Evolutionary conservation across 768 basidiomycete species (phyloP).

Genomic region (Suillus occidentalis): DNA sequence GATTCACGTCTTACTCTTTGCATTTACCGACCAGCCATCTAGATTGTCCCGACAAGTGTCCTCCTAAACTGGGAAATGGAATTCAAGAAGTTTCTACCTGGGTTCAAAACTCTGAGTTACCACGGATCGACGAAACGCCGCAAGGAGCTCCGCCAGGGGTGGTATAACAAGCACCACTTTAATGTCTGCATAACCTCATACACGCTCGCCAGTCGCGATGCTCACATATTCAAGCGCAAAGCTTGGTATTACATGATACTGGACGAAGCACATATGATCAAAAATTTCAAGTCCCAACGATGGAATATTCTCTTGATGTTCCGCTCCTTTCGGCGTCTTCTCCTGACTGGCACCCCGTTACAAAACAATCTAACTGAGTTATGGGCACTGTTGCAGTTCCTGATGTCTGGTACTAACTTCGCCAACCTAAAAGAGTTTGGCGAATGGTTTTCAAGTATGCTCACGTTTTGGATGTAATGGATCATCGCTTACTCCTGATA

Average conservation of each 20-base stretch:
- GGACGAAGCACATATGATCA: slow-evolving; percentile 97
- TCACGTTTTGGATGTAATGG: not conserved
- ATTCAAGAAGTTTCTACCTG: slow-evolving; percentile 93
- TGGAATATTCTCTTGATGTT: slow-evolving; percentile 93
- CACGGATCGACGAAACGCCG: slow-evolving; percentile 88
- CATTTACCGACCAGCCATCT: slow-evolving; percentile 21
- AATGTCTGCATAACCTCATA: slow-evolving; percentile 96
- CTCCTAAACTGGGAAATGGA: slow-evolving; percentile 97
- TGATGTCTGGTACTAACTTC: slow-evolving; percentile 87
- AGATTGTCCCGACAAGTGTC: slow-evolving; percentile 91
- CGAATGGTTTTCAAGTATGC: slow-evolving; percentile 91
- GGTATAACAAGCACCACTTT: slow-evolving; percentile 87
- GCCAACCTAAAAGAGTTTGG: slow-evolving; percentile 92
- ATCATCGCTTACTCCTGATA: slow-evolving; percentile 8
- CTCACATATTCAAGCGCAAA: slow-evolving; percentile 89
- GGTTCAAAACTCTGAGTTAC: slow-evolving; percentile 84
- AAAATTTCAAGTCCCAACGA: slow-evolving; percentile 91
- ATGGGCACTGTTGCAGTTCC: slow-evolving; percentile 93
- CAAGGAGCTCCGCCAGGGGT: slow-evolving; percentile 86
- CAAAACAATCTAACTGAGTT: slow-evolving; percentile 96
- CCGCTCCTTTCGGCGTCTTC: slow-evolving; percentile 78
- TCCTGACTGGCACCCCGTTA: slow-evolving; percentile 93
- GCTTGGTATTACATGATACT: slow-evolving; percentile 96
- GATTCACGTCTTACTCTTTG: not conserved
- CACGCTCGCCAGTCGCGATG: slow-evolving; percentile 87